These are phyloP conservation scores for Biscogniauxia sp. DNA, from an alignment of 2,329 filamentous ascomycete genomes.

Conservation along the genomic window DNA sequence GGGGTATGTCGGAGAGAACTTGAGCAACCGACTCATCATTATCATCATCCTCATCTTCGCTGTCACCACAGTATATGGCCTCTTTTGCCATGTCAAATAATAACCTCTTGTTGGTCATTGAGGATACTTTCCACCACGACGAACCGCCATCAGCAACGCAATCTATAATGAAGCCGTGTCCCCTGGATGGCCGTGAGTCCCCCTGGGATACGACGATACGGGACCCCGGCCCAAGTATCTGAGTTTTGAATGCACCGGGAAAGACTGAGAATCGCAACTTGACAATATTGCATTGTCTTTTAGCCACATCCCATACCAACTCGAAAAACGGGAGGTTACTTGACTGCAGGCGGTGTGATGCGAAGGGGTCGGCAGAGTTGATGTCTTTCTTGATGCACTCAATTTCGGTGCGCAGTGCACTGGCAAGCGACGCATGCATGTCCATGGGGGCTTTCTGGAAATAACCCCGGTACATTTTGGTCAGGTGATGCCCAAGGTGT, in stretches of 20 bases:
- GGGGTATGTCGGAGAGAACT: slow-evolving; percentile 27
- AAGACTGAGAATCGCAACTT: slow-evolving; percentile 29
- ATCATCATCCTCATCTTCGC: slow-evolving; percentile 22
- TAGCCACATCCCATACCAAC: slow-evolving; percentile 32
- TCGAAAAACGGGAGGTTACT: slow-evolving; percentile 30
- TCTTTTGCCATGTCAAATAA: slow-evolving; percentile 34
- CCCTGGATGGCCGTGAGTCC: slow-evolving; percentile 22
- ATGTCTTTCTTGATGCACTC: slow-evolving; percentile 20
- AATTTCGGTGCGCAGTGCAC: slow-evolving; percentile 23
- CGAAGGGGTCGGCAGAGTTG: slow-evolving; percentile 16
- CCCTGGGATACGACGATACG: slow-evolving; percentile 29
- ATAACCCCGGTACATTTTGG: slow-evolving; percentile 24
- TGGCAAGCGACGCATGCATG: slow-evolving; percentile 23
- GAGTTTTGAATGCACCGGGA: slow-evolving; percentile 22
- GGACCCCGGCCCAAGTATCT: slow-evolving; percentile 28
- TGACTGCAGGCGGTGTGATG: slow-evolving; percentile 23
- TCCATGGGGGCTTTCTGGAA: slow-evolving; percentile 27
- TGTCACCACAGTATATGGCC: slow-evolving; percentile 30
- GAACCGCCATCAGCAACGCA: slow-evolving; percentile 30
- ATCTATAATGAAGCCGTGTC: slow-evolving; percentile 27
- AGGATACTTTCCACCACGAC: slow-evolving; percentile 34
- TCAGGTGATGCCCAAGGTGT: slow-evolving; percentile 24
- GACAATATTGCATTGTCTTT: slow-evolving; percentile 28
- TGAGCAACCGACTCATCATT: slow-evolving; percentile 6
- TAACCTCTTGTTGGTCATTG: slow-evolving; percentile 31